These are phyloP conservation scores for Sporothrix luriei DNA, from an alignment of 2,329 filamentous ascomycete genomes.

Conservation along the genomic window DNA sequence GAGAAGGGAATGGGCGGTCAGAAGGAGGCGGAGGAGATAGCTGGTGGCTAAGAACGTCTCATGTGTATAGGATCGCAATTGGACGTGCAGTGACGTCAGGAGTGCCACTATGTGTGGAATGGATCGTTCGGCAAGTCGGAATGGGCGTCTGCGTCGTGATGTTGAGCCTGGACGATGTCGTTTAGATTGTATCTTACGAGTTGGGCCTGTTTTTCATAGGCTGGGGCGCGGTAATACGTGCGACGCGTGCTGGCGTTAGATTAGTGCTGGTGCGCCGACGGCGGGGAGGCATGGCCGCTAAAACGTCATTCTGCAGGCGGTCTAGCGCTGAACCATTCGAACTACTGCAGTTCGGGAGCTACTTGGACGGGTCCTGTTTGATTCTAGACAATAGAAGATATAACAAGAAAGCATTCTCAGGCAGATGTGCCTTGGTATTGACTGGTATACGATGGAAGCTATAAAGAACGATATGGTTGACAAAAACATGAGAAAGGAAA, in stretches of 20 bases:
- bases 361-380: background rate
- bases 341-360: too few species aligned
- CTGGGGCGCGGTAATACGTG: background rate
- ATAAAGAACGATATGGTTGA: background rate
- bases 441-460: background rate
- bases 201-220: background rate
- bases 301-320: conserved; percentile 21
- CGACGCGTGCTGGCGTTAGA: conserved; percentile 8
- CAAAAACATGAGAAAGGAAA: background rate
- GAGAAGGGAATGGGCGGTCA: background rate
- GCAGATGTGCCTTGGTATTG: background rate
- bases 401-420: background rate
- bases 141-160: background rate
- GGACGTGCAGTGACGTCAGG: too few species aligned
- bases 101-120: background rate
- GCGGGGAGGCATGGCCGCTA: background rate
- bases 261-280: background rate
- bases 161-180: background rate
- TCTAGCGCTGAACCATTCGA: background rate
- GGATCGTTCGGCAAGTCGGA: background rate
- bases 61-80: background rate
- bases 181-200: background rate
- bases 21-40: background rate
- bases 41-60: too few species aligned
- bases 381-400: background rate